These are phyloP conservation scores for Nannochloropsis gaditana DNA, from an alignment of 108 stramenopile species.

Conservation along the genomic window DNA sequence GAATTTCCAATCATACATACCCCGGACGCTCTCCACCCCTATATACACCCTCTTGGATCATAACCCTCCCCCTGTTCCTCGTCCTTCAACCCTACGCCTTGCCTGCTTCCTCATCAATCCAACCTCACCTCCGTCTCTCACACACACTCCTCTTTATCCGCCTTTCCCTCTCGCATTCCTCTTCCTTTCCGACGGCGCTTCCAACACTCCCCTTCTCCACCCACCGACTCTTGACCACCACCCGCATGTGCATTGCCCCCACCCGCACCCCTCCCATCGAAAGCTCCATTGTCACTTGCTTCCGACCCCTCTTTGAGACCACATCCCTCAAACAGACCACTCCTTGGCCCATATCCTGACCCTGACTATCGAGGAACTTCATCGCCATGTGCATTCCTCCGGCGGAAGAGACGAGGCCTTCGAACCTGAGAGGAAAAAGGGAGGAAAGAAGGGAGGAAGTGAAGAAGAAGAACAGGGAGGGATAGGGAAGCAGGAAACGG, in stretches of 20 bases:
- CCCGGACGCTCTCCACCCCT: too few species aligned
- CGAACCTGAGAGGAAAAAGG: background rate
- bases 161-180: background rate
- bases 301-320: background rate
- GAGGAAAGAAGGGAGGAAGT: background rate
- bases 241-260: background rate
- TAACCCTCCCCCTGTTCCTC: too few species aligned
- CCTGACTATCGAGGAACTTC: background rate
- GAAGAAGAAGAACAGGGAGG: background rate
- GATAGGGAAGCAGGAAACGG: background rate
- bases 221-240: background rate
- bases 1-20: too few species aligned
- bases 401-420: background rate
- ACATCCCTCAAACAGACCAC: background rate
- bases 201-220: background rate
- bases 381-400: background rate
- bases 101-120: background rate
- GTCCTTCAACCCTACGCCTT: background rate
- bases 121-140: background rate
- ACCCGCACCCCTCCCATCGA: background rate
- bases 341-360: background rate
- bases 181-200: background rate
- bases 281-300: background rate
- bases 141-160: background rate
- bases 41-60: too few species aligned